Base-by-base conservation (phyloP, 2,329 filamentous ascomycete species). In the Sclerotinia subarctica region DNA sequence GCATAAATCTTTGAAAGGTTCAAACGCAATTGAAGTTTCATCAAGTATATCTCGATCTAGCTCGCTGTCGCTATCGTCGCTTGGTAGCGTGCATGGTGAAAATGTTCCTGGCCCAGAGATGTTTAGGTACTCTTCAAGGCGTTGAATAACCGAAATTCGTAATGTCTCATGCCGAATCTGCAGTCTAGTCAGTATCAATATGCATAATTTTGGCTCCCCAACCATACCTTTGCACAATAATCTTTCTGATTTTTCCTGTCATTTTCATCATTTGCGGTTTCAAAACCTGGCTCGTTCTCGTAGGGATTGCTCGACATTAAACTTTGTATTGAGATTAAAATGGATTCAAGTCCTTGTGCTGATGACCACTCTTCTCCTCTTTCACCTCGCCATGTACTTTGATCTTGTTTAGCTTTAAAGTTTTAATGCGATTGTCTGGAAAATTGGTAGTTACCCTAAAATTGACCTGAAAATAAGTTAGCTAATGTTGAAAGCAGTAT, bases 301-400 rank as follows among this genome's bases (percentile, higher is more conserved):
- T 97, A 98, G 0, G 94, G 95, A 74, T 97, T 97, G 38, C 87
- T 81, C 0, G 93, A 97, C 90, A 99, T 94, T 56, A 99, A 83
- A 78, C 94, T 97, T 79, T 99, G 95, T 68, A 99, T 97, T 6
- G 94, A 98, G 65, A 98, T 87, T 59, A 99, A 80, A 60, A 98
- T 92, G 0, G 94, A 98, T 78, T 98, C 95, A 1, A 99, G 83
- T 8, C 95, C 94, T 78, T 98, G 95, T 0, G 94, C 95, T 21
- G 94, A 93, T 21, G 94, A 97, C 95, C 95, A 99, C 78, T 97
- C 89, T 79, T 98, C 95, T 67, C 94, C 93, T 21, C 88, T 85
- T 76, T 97, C 90, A 38, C 94, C 94, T 62, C 91, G 86, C 95
- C 95, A 99, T 77, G 95, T 99, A 68, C 94, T 96, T 73, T n/a